Conservation (phyloP, 2,329 filamentous ascomycete genomes). For the Malbranchea cinnamomea region DNA sequence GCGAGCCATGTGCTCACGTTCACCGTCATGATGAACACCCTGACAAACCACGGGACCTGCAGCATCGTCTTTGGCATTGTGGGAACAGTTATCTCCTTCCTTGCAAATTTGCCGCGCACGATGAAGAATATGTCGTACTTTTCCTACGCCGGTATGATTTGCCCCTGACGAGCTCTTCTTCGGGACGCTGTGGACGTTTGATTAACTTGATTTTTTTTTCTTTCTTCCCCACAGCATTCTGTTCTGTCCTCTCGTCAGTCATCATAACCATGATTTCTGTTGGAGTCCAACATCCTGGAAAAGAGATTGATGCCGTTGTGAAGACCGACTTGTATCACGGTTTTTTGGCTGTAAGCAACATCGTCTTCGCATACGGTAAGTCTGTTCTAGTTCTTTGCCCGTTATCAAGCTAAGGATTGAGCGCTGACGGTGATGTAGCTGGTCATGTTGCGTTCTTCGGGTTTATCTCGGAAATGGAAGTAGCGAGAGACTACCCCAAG, state of each 20-base stretch:
- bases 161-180: neutral
- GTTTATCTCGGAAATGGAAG: constrained; percentile 49
- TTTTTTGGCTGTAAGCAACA: constrained; percentile 51
- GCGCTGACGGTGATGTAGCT: constrained; percentile 14
- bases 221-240: constrained; percentile 34
- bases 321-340: constrained; percentile 36
- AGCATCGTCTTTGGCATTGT: constrained; percentile 50
- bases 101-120: constrained; percentile 46
- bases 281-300: constrained; percentile 35
- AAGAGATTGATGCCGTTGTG: constrained; percentile 22
- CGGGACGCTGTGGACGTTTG: constrained; percentile 1
- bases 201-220: constrained; percentile 7
- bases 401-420: constrained; percentile 2
- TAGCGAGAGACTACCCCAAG: constrained; percentile 46
- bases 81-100: constrained; percentile 42
- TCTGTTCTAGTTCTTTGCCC: constrained; percentile 11
- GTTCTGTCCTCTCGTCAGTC: constrained; percentile 49
- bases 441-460: constrained; percentile 56
- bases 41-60: constrained; percentile 47
- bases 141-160: constrained; percentile 38
- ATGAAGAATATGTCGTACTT: constrained; percentile 47
- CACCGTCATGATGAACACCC: constrained; percentile 50
- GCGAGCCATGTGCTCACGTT: constrained; percentile 59
- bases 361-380: constrained; percentile 53
- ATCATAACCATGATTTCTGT: constrained; percentile 52